phyloP scores from a whole-genome alignment of 345 rosid species.

The Lumnitzera littorea region DNA sequence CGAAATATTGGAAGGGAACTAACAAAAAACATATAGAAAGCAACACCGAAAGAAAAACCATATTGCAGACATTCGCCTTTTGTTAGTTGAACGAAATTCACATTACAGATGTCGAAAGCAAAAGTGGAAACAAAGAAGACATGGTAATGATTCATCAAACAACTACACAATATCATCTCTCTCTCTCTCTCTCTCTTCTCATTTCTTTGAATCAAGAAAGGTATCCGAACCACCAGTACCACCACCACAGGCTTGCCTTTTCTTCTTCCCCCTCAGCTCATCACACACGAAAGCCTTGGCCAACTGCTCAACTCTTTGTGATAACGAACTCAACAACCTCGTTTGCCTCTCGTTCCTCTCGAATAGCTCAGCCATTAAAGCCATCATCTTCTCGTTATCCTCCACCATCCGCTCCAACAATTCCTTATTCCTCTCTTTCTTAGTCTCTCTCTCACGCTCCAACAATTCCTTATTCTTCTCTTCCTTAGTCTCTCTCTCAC shows the following conservation, averaged over 20 bases:
- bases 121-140: too few species aligned
- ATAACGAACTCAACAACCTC: slow-evolving; percentile 26
- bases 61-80: too few species aligned
- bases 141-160: too few species aligned
- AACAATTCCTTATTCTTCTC: slow-evolving; percentile 23
- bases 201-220: slow-evolving; percentile 9
- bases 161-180: too few species aligned
- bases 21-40: too few species aligned
- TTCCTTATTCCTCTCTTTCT: slow-evolving; percentile 18
- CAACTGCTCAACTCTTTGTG: slow-evolving; percentile 46
- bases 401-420: slow-evolving; percentile 38
- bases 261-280: slow-evolving; percentile 35
- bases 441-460: slow-evolving; percentile 3
- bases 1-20: too few species aligned
- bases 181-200: slow-evolving; percentile 7
- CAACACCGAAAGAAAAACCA: too few species aligned
- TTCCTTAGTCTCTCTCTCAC: neutral
- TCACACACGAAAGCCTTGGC: slow-evolving; percentile 44
- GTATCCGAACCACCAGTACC: neutral
- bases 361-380: slow-evolving; percentile 33
- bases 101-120: too few species aligned
- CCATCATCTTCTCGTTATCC: slow-evolving; percentile 58
- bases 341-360: slow-evolving; percentile 49
- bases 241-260: slow-evolving; percentile 8
- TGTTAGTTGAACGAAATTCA: too few species aligned